Base-by-base conservation (phyloP, 768 basidiomycete genomes). In the Leccinum imitatum region DNA sequence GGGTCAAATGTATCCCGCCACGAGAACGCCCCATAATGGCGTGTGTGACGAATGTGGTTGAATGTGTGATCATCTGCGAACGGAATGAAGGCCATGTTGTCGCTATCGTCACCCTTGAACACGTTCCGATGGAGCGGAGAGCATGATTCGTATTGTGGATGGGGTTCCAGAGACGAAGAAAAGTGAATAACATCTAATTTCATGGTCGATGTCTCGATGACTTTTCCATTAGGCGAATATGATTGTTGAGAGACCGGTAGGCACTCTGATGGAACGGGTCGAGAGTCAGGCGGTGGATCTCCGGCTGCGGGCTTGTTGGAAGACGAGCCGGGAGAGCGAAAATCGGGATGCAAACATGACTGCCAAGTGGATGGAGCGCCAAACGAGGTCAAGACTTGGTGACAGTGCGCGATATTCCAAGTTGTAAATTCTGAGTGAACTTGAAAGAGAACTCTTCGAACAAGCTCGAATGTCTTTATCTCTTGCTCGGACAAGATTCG, bases 31-130 rank as follows among this genome's bases (percentile, higher is more conserved):
- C 65, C 68, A 68, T 87, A 81, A 5, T 80, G 75, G 14, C 65
- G 55, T 3, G 72, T 65, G 62, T 87, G 81, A 15, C 54, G 65
- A 3, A 50, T 31, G 35, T 69, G 72, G 53, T 83, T 63, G 62
- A 90, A 91, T 0, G 51, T 65, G 3, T 79, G 77, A 48, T 90
- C 87, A 64, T 90, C 87, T 0, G 82, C 77, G 55, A 83, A 83
- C 2, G 87, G 87, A 6, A 88, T 70, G 67, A 88, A 90, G 3
- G 78, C 76, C 77, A 89, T 80, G 21, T 73, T 69, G 59, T 78
- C 75, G 6, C 82, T 73, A 59, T 89, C 88, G 60, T 89, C 87
- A 4, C 84, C 86, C 17, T 76, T 73, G 50, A 79, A 76, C 15
- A 85, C 73, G 50, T 76, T 85, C 50, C 78, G 76, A 11, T 68